phyloP scores from a whole-genome alignment of 805 yeast genomes.

The Lipomyces japonicus region DNA sequence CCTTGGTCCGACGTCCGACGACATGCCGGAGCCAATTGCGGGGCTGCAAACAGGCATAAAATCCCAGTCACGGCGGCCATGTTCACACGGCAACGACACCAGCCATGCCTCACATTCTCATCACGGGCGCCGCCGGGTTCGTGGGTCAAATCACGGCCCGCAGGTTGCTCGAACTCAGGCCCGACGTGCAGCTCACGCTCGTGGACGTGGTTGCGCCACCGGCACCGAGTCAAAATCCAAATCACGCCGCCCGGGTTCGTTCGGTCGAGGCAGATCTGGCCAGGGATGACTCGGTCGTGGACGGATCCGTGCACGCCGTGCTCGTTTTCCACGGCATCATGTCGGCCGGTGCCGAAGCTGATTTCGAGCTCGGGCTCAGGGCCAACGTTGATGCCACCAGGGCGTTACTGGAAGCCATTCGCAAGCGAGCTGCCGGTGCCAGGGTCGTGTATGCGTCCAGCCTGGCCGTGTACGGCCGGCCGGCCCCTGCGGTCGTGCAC shows the following conservation, averaged over 20 bases:
- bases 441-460: constrained; percentile 31
- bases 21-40: no score
- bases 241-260: constrained; percentile 5
- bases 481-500: constrained; percentile 25
- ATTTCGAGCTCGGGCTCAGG: constrained; percentile 31
- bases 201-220: constrained; percentile 30
- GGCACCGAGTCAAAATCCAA: not conserved
- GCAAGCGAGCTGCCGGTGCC: constrained; percentile 14
- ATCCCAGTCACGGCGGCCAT: no score
- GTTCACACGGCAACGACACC: no score
- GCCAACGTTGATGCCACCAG: constrained; percentile 32
- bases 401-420: constrained; percentile 26
- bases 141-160: constrained; percentile 22
- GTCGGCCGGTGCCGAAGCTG: constrained; percentile 32
- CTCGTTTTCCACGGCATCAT: constrained; percentile 32
- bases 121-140: constrained; percentile 33
- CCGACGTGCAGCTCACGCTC: constrained; percentile 19
- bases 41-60: no score
- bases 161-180: constrained; percentile 26
- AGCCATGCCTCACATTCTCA: no score
- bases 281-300: constrained; percentile 12
- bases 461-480: constrained; percentile 31
- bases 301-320: constrained; percentile 19
- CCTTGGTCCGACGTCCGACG: no score
- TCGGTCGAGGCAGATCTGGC: constrained; percentile 26